Percentiles rank a stretch among this genome's conserved stretches.
Evolutionary conservation across 2,329 filamentous ascomycete species (phyloP).

Genomic region (Penicillium sp.): DNA sequence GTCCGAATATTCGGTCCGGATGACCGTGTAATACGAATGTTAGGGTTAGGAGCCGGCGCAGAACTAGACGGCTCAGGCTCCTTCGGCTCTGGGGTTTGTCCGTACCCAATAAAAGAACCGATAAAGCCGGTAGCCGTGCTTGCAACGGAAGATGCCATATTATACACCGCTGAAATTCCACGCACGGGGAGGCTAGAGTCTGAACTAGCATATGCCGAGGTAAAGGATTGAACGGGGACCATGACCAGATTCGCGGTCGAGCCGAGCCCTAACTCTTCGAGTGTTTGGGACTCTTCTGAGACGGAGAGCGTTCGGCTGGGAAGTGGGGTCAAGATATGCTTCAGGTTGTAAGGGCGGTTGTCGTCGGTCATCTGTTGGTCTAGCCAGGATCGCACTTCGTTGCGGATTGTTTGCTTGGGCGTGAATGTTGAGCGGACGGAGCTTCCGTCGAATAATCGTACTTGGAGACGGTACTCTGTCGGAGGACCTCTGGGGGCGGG

Average conservation of each 20-base stretch:
- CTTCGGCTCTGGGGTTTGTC: conserved; percentile 24
- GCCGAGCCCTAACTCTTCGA: conserved; percentile 72
- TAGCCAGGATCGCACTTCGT: conserved; percentile 76
- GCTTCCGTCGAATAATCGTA: conserved; percentile 82
- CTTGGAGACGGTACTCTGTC: conserved; percentile 66
- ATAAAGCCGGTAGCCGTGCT: conserved; percentile 48
- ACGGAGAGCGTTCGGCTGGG: conserved; percentile 76
- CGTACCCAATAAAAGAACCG: conserved; percentile 50
- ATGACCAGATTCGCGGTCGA: conserved; percentile 84
- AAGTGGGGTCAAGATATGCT: conserved; percentile 77
- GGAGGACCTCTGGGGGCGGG: conserved; percentile 25
- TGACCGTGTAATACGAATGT: conserved; percentile 18
- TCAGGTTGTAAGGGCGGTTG: conserved; percentile 75
- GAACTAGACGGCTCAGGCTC: conserved; percentile 12
- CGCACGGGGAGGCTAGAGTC: conserved; percentile 45
- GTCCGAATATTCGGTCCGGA: conserved; percentile 53
- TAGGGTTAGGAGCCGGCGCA: conserved; percentile 6
- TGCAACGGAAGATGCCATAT: conserved; percentile 48
- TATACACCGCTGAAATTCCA: conserved; percentile 47
- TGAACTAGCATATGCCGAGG: conserved; percentile 58
- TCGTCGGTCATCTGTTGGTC: conserved; percentile 64
- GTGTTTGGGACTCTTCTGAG: conserved; percentile 70
- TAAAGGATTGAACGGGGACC: conserved; percentile 68
- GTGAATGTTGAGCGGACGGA: conserved; percentile 75
- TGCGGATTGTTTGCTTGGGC: conserved; percentile 63